Conservation (phyloP, 23 red algal species). For the Gracilariopsis chorda region DNA sequence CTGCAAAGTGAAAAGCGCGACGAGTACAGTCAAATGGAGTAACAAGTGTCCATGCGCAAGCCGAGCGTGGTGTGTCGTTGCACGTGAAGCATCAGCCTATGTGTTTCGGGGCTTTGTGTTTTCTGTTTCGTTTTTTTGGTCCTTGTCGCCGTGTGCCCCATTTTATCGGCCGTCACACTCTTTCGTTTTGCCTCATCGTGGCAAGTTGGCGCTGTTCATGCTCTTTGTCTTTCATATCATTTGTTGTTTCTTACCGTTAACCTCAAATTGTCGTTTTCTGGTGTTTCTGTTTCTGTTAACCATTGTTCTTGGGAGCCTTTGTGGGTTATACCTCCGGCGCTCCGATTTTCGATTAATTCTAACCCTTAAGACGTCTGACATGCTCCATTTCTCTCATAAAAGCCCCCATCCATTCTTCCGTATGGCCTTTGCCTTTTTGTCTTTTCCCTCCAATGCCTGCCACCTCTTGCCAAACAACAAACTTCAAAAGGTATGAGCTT, state of each 20-base stretch:
- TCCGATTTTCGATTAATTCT: constrained; percentile 22
- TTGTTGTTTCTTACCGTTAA: neutral
- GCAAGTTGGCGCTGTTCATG: neutral
- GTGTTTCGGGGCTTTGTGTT: neutral
- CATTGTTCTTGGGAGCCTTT: neutral
- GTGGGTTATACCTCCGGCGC: neutral
- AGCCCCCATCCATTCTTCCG: no score
- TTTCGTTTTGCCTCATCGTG: neutral
- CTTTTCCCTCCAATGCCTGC: no score
- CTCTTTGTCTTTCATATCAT: neutral
- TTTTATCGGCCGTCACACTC: neutral
- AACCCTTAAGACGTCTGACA: neutral
- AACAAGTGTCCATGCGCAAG: no score
- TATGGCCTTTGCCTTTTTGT: no score
- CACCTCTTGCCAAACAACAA: no score
- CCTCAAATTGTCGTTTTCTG: neutral
- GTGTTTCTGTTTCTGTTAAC: neutral
- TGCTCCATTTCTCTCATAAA: neutral
- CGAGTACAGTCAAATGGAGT: neutral
- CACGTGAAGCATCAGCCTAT: no score
- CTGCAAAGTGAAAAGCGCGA: neutral
- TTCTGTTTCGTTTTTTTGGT: neutral
- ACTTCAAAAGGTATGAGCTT: no score
- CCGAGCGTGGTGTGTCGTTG: no score
- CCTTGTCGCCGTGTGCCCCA: neutral